A percentile compares a stretch with the other conserved stretches of the same genome.
These are phyloP conservation scores for Tricholoma sp. DNA, from an alignment of 768 basidiomycete genomes.

Conservation along the genomic window DNA sequence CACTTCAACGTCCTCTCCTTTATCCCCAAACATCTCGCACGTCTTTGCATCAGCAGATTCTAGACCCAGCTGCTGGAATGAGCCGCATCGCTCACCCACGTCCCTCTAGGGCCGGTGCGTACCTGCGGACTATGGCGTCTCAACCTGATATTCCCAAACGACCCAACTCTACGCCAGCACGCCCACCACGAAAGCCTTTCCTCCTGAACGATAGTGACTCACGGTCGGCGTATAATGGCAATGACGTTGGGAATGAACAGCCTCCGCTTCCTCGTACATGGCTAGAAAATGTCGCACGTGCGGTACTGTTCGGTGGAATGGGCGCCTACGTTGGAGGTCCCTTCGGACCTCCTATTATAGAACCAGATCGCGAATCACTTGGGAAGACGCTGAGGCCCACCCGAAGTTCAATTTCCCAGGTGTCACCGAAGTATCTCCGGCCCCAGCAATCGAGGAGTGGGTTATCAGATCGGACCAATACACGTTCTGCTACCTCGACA, in stretches of 20 bases:
- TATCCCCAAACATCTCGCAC: slow-evolving; percentile 13
- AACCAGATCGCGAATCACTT: not conserved
- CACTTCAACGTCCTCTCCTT: slow-evolving; percentile 6
- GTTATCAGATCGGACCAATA: slow-evolving; percentile 34
- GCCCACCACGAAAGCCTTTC: slow-evolving; percentile 14
- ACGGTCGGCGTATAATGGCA: slow-evolving; percentile 18
- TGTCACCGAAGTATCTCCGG: slow-evolving; percentile 14
- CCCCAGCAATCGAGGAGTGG: slow-evolving; percentile 19
- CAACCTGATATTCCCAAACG: slow-evolving; percentile 36
- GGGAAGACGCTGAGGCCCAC: slow-evolving; percentile 26
- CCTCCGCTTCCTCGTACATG: slow-evolving; percentile 67
- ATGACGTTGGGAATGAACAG: slow-evolving; percentile 24
- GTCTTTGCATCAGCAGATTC: slow-evolving; percentile 19
- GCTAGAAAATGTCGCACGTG: slow-evolving; percentile 66
- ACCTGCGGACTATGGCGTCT: slow-evolving; percentile 74
- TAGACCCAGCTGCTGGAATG: slow-evolving; percentile 23
- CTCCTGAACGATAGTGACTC: slow-evolving; percentile 28
- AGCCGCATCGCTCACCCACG: slow-evolving; percentile 27
- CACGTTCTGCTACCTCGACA: slow-evolving; percentile 1
- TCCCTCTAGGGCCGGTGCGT: slow-evolving; percentile 55
- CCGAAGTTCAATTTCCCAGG: slow-evolving; percentile 38
- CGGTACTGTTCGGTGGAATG: slow-evolving; percentile 50
- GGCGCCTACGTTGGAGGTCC: slow-evolving; percentile 44
- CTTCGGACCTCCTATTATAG: slow-evolving; percentile 5
- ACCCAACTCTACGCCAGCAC: slow-evolving; percentile 28